Evolutionary conservation across 108 stramenopile species (phyloP), one percentile per base, ranked within the genome.

Genomic region (Nitzschia sp.): DNA sequence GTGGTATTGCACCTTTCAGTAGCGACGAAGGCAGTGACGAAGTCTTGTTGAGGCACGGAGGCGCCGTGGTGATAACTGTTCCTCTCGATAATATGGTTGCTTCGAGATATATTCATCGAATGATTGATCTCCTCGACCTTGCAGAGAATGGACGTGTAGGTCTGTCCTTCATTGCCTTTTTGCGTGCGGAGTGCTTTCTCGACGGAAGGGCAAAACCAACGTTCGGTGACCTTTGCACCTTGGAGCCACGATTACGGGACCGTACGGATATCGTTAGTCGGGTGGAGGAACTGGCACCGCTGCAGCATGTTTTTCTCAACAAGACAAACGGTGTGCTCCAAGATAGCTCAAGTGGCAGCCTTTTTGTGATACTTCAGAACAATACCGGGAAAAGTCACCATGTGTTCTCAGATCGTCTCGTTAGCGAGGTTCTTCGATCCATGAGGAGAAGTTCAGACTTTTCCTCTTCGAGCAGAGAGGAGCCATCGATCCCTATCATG

Each of bases 61-160:
- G 85, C 27, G 84, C 87, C 33, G 80, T 82, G 15, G 68, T 79
- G 21, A 85, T 87, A 2, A 62, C 88, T 21, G 56, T 77, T 3
- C 90, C 93, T 29, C 76, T 85, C 2, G 93, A 94, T 56, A 88
- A 70, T 47, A 82, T 85, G 54, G 79, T 90, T n/a, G 83, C 93
- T 42, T 84, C 88, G 21, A 70, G 69, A 38, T 94, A 86, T 64
- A 55, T 86, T 17, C 67, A 83, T 24, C 82, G 69, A 54, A 82
- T 91, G 54, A 30, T 91, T 35, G 85, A 88, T 55, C 48, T 90
- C 55, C 47, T 89, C 34, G 82, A 81, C 49, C 51, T 30, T 38
- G 69, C 59, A 38, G 61, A 79, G 38, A 72, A 72, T 32, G 29
- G 59, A 27, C 19, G 57, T 8, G 65, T 84, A 36, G 85, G 90